These are phyloP conservation scores for Sicyos baderoa DNA, from an alignment of 306 rosid genomes.

Conservation along the genomic window DNA sequence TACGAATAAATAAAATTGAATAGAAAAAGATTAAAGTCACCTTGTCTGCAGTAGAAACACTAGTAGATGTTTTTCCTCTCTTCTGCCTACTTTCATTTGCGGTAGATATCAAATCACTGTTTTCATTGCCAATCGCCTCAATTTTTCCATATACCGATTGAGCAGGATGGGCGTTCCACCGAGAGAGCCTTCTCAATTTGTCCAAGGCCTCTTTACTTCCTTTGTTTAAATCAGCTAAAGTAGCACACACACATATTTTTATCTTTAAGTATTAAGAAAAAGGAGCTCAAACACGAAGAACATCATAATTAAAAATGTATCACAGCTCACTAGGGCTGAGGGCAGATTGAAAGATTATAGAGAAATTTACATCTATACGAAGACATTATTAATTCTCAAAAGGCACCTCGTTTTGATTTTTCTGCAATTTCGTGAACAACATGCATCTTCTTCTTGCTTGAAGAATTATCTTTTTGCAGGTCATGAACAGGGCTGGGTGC, in stretches of 20 bases:
- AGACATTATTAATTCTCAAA: constrained; percentile 13
- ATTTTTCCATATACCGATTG: constrained; percentile 30
- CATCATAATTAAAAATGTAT: too few relatives aligned
- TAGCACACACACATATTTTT: constrained; percentile 5
- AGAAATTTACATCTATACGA: background rate
- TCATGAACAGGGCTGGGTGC: constrained; percentile 31
- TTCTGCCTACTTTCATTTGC: constrained; percentile 48
- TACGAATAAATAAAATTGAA: background rate
- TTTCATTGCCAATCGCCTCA: constrained; percentile 32
- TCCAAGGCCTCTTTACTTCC: constrained; percentile 36
- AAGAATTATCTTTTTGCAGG: constrained; percentile 45
- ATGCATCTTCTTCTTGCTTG: constrained; percentile 43
- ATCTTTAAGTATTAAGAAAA: background rate
- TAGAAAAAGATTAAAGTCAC: constrained; percentile 28
- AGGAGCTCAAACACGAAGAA: background rate
- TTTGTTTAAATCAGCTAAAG: constrained; percentile 30
- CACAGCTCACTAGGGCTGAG: background rate
- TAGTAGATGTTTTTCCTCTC: constrained; percentile 37
- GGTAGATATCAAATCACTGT: constrained; percentile 30
- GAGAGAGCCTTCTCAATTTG: constrained; percentile 59
- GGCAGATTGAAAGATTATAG: background rate
- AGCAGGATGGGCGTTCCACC: constrained; percentile 57
- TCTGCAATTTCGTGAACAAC: constrained; percentile 33
- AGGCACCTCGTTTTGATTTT: constrained; percentile 47
- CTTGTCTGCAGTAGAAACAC: constrained; percentile 37